Percentiles rank a stretch among this genome's conserved stretches.
phyloP scores from a whole-genome alignment of 1,284 basidiomycete species.

The Pyrrhoderma noxium region DNA sequence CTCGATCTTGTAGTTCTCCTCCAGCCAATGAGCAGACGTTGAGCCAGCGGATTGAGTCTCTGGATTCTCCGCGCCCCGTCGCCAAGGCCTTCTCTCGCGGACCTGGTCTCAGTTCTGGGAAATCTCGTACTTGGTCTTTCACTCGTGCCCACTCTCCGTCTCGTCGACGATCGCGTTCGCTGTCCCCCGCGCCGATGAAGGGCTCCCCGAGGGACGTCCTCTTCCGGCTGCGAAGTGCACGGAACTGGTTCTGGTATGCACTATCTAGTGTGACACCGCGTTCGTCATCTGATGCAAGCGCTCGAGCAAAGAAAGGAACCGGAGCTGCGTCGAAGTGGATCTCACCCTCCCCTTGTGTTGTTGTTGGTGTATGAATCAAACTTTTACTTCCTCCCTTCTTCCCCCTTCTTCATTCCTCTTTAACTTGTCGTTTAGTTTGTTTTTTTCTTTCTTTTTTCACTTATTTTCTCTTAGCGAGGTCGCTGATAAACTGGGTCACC shows the following conservation, averaged over 20 bases:
- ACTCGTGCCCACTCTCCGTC: slow-evolving; percentile 14
- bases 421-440: not conserved
- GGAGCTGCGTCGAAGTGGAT: slow-evolving; percentile 4
- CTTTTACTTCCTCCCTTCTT: not conserved
- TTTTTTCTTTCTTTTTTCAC: not conserved
- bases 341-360: slow-evolving; percentile 1
- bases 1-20: slow-evolving; percentile 8
- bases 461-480: not conserved
- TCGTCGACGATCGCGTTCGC: slow-evolving; percentile 16
- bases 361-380: not conserved
- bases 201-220: slow-evolving; percentile 17
- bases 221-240: slow-evolving; percentile 17
- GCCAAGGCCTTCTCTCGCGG: slow-evolving; percentile 8
- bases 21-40: slow-evolving; percentile 4
- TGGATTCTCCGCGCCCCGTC: not conserved
- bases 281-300: slow-evolving; percentile 5
- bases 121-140: slow-evolving; percentile 17
- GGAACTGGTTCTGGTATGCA: slow-evolving; percentile 19
- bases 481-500: not conserved
- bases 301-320: slow-evolving; percentile 2
- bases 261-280: slow-evolving; percentile 16
- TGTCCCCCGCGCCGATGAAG: slow-evolving; percentile 14
- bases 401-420: not conserved
- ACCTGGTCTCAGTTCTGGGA: slow-evolving; percentile 5
- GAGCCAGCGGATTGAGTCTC: slow-evolving; percentile 11